Conservation (phyloP, 495 filamentous ascomycete genomes). For the Clohesyomyces aquaticus region DNA sequence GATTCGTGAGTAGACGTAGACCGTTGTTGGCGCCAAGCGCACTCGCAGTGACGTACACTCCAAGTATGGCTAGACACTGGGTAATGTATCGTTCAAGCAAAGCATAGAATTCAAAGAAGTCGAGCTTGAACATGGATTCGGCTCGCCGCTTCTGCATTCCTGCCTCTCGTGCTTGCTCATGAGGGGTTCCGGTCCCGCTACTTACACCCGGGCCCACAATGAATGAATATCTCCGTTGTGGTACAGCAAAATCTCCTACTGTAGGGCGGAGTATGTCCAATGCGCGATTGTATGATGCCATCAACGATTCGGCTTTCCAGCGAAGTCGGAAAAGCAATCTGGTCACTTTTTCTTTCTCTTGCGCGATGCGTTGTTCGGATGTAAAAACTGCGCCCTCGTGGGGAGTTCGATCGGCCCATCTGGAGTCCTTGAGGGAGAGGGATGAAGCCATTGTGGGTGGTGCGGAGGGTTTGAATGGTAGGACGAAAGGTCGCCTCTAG, state of each 20-base stretch:
- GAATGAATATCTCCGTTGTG: constrained; percentile 15
- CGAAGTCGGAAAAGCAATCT: constrained; percentile 28
- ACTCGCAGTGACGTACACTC: constrained; percentile 48
- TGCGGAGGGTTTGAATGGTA: no score
- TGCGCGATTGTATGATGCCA: constrained; percentile 27
- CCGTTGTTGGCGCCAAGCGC: constrained; percentile 20
- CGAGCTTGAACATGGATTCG: constrained; percentile 65
- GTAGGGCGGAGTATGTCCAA: constrained; percentile 21
- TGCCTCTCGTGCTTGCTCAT: not conserved
- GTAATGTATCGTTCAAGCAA: constrained; percentile 67
- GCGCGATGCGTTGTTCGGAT: constrained; percentile 19
- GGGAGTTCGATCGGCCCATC: constrained; percentile 20
- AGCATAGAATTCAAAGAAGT: constrained; percentile 73
- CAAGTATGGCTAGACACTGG: constrained; percentile 62
- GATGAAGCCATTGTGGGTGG: no score
- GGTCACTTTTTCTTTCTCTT: constrained; percentile 33
- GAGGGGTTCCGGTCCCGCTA: not conserved
- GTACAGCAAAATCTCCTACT: not conserved
- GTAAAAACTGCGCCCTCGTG: constrained; percentile 13
- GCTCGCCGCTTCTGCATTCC: constrained; percentile 18
- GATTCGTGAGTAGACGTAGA: constrained; percentile 22
- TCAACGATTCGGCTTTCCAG: constrained; percentile 37
- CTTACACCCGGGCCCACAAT: constrained; percentile 14
- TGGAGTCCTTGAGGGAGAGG: constrained; percentile 6
- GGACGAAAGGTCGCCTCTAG: no score